Conservation (phyloP, 768 basidiomycete genomes). For the Tylopilus rubrobrunneus region DNA sequence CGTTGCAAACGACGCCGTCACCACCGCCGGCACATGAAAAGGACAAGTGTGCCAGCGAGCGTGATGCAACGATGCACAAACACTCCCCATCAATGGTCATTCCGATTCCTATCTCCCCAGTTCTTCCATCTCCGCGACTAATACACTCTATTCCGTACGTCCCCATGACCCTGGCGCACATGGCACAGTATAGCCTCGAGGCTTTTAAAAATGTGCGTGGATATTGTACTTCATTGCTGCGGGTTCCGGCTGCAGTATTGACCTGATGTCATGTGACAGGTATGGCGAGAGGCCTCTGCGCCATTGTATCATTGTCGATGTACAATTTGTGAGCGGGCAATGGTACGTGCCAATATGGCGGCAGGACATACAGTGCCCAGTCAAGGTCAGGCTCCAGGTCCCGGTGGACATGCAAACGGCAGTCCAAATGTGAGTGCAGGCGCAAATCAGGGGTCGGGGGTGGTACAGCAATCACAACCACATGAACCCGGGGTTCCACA, state of each 20-base stretch:
- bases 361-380: constrained; percentile 34
- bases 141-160: constrained; percentile 68
- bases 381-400: constrained; percentile 17
- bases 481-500: constrained; percentile 10
- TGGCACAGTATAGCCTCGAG: constrained; percentile 57
- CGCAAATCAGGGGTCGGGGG: constrained; percentile 6
- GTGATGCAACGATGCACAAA: constrained; percentile 10
- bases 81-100: constrained; percentile 29
- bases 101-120: constrained; percentile 49
- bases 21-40: constrained; percentile 52
- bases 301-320: constrained; percentile 72
- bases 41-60: constrained; percentile 31
- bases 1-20: constrained; percentile 74
- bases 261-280: constrained; percentile 33
- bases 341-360: constrained; percentile 45
- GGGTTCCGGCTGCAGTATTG: not conserved
- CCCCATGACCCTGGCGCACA: constrained; percentile 50
- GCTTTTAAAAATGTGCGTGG: constrained; percentile 51
- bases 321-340: constrained; percentile 68
- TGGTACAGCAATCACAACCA: not conserved
- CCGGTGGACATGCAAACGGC: not conserved
- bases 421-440: not conserved
- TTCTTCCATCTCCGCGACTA: constrained; percentile 57
- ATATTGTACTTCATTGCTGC: not conserved
- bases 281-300: constrained; percentile 71